phyloP scores from a whole-genome alignment of 345 rosid genomes.

The Citrus medica region DNA sequence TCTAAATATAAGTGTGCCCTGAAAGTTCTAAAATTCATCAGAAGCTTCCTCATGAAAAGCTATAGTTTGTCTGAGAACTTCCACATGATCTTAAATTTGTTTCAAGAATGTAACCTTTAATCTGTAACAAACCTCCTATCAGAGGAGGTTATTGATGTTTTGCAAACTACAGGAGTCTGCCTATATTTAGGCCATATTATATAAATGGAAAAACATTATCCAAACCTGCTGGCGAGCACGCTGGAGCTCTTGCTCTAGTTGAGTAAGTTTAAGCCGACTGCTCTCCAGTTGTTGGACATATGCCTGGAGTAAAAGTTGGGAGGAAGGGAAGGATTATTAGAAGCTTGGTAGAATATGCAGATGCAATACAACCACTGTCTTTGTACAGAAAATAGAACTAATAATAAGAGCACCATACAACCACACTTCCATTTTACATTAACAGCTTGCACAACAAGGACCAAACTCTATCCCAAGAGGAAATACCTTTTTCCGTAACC shows the following conservation, averaged over 20 bases:
- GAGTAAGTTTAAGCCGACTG: slow-evolving; percentile 82
- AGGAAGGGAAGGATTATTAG: background rate
- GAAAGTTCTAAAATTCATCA: background rate
- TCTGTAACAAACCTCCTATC: background rate
- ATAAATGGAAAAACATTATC: background rate
- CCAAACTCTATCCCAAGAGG: slow-evolving; percentile 6
- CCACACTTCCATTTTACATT: background rate
- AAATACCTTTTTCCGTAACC: slow-evolving; percentile 85
- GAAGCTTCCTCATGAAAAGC: background rate
- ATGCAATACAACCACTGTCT: background rate
- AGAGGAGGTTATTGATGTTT: background rate
- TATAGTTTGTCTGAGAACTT: background rate
- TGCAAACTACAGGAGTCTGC: background rate
- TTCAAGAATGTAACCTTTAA: background rate
- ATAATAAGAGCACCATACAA: background rate
- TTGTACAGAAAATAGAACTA: background rate
- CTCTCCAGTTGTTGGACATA: slow-evolving; percentile 96
- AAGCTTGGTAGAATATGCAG: background rate
- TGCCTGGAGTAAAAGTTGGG: slow-evolving; percentile 38
- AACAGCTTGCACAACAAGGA: background rate
- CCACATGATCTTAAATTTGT: background rate
- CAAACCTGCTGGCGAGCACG: slow-evolving; percentile 92
- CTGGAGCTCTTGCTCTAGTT: slow-evolving; percentile 93
- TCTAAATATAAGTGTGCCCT: background rate
- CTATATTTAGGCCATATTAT: background rate